A percentile compares a stretch with the other conserved stretches of the same genome.
These are phyloP conservation scores for Borovskyia barvae DNA, from an alignment of 208 protist species.

Conservation along the genomic window DNA sequence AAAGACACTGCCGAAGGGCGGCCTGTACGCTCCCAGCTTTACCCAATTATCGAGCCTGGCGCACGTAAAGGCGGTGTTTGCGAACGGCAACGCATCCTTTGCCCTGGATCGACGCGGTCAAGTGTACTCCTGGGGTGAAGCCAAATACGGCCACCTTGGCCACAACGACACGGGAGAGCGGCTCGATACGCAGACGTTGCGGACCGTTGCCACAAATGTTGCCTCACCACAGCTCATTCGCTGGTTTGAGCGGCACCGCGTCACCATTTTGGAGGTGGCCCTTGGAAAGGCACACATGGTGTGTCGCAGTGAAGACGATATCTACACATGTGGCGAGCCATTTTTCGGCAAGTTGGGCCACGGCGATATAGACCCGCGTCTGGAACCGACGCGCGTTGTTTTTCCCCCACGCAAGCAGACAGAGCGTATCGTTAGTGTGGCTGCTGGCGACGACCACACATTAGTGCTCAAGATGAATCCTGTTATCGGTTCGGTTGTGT, in stretches of 20 bases:
- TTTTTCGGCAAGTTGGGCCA: constrained; percentile 78
- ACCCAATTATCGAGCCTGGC: constrained; percentile 46
- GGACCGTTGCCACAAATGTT: constrained; percentile 50
- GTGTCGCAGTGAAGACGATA: constrained; percentile 51
- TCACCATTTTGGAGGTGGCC: constrained; percentile 60
- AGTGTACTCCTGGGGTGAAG: constrained; percentile 76
- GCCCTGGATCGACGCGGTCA: constrained; percentile 53
- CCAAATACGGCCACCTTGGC: constrained; percentile 69
- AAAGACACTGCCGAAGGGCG: constrained; percentile 12
- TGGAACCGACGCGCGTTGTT: constrained; percentile 54
- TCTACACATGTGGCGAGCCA: constrained; percentile 76
- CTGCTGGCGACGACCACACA: constrained; percentile 77
- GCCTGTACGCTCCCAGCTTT: constrained; percentile 30
- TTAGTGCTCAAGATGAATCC: constrained; percentile 65
- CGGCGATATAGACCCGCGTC: constrained; percentile 27
- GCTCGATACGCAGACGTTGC: constrained; percentile 53
- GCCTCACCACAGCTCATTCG: constrained; percentile 41
- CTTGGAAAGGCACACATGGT: constrained; percentile 63
- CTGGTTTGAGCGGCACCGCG: constrained; percentile 73
- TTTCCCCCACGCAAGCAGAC: constrained; percentile 58
- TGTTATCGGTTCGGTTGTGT: constrained; percentile 62
- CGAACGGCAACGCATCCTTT: constrained; percentile 62
- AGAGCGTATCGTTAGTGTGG: constrained; percentile 50
- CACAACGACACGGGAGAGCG: constrained; percentile 67
- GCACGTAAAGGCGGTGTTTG: constrained; percentile 57